Base-by-base conservation (phyloP, 2,329 filamentous ascomycete species). In the Cercospora zeina region DNA sequence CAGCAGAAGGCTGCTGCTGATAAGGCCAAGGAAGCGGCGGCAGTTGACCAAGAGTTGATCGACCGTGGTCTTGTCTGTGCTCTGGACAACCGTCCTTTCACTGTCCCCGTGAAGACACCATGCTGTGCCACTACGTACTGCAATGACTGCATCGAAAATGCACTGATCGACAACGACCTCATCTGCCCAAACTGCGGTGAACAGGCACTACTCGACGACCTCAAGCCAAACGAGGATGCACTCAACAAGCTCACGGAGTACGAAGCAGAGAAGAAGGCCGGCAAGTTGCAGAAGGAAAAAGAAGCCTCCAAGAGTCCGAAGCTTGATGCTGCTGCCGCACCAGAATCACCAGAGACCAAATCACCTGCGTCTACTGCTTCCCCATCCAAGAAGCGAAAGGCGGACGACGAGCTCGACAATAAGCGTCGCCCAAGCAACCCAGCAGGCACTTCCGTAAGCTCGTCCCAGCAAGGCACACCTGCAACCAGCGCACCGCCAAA, bases 81-180 rank as follows among this genome's bases (percentile, higher is more conserved):
- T 68, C 89, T 97, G 83, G 95, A 97, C 87, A 96, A 96, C 80
- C 93, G 91, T 79, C 89, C 96, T 85, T 97, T 97, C 81, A 88
- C 96, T 87, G 91, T 97, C 77, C 93, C 95, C 85, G 95, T 96
- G 84, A 96, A 96, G 86, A 97, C 95, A 75, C 93, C 95, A 69
- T 99, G 95, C 85, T 99, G 95, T 83, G 86, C 90, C 81, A 96
- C 90, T 85, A 97, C 93, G 75, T 99, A 96, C 83, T 99, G 95
- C 85, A 95, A 95, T 86, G 92, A 97, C 77, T 99, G 95, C 89
- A 97, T 99, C 80, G 96, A 95, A 77, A 96, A 96, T 85, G 91
- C 93, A 79, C 88, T 99, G 79, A 93, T 97, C 80, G 93, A 97
- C 82, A 95, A 89, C 85, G 95, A 99, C 84, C 92, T 99, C 79